Percentiles rank a stretch among this genome's conserved stretches.
phyloP scores from a whole-genome alignment of 116 monocot species.

The Posidonia oceanica region DNA sequence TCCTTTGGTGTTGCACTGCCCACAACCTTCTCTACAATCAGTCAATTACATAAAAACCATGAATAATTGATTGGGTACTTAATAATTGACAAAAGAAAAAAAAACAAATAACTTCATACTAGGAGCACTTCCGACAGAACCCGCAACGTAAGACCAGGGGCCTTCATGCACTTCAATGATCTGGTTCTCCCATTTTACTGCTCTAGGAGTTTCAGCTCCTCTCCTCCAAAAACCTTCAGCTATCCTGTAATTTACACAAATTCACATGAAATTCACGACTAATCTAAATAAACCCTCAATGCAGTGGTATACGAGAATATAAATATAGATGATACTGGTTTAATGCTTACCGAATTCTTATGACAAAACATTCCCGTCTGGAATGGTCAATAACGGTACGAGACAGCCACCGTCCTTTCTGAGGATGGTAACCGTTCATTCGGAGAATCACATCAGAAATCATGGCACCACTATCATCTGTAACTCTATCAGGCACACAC shows the following conservation, averaged over 20 bases:
- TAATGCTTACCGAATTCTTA: constrained; percentile 43
- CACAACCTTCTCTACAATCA: constrained; percentile 55
- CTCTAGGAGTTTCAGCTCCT: constrained; percentile 80
- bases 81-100: neutral
- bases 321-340: neutral
- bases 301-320: no score
- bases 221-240: constrained; percentile 95
- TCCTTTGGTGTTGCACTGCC: constrained; percentile 56
- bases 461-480: constrained; percentile 91
- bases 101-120: constrained; percentile 23
- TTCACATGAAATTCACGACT: neutral
- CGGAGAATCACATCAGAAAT: constrained; percentile 84
- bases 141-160: constrained; percentile 78
- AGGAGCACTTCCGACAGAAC: constrained; percentile 77
- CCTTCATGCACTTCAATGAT: constrained; percentile 82
- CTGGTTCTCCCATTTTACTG: constrained; percentile 75
- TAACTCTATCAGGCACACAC: constrained; percentile 91
- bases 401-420: constrained; percentile 86
- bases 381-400: constrained; percentile 76
- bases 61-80: neutral
- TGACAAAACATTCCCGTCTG: constrained; percentile 82
- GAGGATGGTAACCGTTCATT: constrained; percentile 64
- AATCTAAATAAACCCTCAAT: neutral
- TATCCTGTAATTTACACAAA: constrained; percentile 33
- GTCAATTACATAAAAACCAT: neutral